Conservation (phyloP, 768 basidiomycete genomes). For the Suillus placidus region DNA sequence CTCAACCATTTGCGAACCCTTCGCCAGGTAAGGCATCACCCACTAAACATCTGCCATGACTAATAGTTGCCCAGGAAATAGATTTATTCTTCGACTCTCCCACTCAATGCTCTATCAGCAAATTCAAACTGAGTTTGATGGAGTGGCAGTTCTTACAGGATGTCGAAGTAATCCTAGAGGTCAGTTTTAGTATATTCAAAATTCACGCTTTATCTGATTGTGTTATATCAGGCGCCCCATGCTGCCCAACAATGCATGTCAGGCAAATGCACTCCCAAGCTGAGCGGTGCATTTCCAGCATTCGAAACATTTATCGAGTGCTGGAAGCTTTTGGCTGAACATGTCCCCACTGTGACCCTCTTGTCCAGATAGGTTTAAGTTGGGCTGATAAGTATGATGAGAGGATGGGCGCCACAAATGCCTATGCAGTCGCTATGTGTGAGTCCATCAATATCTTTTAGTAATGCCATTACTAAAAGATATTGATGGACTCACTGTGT, state of each 20-base stretch:
- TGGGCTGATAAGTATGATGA: slow-evolving; percentile 1
- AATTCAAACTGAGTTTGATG: neutral
- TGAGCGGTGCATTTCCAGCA: slow-evolving; percentile 4
- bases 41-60: neutral
- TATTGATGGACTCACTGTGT: no score
- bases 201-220: neutral
- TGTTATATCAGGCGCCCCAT: slow-evolving; percentile 2
- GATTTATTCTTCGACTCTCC: slow-evolving; percentile 5
- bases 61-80: slow-evolving; percentile 6
- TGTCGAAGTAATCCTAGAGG: slow-evolving; percentile 15
- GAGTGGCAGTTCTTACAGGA: slow-evolving; percentile 16
- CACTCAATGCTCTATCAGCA: neutral
- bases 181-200: neutral
- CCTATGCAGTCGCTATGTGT: neutral
- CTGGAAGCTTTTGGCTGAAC: neutral
- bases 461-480: neutral
- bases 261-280: neutral
- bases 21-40: slow-evolving; percentile 4
- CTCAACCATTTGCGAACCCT: slow-evolving; percentile 17
- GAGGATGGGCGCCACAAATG: neutral
- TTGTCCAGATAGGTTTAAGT: neutral
- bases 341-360: neutral
- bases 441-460: neutral
- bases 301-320: slow-evolving; percentile 6
- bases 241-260: slow-evolving; percentile 13